A percentile compares a stretch with the other conserved stretches of the same genome.
Conservation (phyloP, 352 stramenopile species). For the Aphanomyces euteiches region DNA sequence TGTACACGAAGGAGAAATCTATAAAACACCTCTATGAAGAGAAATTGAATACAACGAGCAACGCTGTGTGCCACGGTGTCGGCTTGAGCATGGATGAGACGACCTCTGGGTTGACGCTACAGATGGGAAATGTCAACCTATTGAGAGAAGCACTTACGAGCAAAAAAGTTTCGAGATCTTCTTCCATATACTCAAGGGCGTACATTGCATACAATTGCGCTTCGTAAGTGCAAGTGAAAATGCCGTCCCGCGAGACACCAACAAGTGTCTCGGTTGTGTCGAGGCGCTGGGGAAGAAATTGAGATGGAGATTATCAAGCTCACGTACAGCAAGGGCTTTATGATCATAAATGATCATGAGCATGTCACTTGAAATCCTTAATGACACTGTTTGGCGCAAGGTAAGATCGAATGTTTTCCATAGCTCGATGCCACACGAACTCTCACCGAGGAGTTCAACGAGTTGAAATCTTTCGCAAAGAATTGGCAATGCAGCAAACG, state of each 20-base stretch:
- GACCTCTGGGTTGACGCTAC: conserved; percentile 1
- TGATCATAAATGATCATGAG: conserved; percentile 10
- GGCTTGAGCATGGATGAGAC: background rate
- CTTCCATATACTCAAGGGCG: conserved; percentile 13
- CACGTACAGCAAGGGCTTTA: conserved; percentile 10
- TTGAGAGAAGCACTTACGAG: conserved; percentile 8
- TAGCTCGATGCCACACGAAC: conserved; percentile 1
- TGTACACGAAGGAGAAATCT: background rate
- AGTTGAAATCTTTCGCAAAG: conserved; percentile 11
- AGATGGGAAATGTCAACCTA: background rate
- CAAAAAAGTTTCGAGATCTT: conserved; percentile 17
- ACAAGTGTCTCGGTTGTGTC: conserved; percentile 3
- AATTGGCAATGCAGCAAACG: conserved; percentile 4
- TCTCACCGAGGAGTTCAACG: conserved; percentile 15
- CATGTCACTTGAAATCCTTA: conserved; percentile 12
- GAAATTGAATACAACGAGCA: conserved; percentile 11
- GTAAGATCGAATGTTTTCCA: conserved; percentile 25
- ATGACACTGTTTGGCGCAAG: background rate
- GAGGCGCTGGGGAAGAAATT: background rate
- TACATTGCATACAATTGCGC: background rate
- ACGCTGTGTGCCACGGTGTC: conserved; percentile 3
- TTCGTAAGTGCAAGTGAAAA: background rate
- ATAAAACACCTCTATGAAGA: conserved; percentile 13
- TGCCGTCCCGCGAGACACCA: background rate
- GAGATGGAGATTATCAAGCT: background rate